Evolutionary conservation across 2,329 filamentous ascomycete species (phyloP), one percentile per base, ranked within the genome.

Genomic region (Fusarium succisae): DNA sequence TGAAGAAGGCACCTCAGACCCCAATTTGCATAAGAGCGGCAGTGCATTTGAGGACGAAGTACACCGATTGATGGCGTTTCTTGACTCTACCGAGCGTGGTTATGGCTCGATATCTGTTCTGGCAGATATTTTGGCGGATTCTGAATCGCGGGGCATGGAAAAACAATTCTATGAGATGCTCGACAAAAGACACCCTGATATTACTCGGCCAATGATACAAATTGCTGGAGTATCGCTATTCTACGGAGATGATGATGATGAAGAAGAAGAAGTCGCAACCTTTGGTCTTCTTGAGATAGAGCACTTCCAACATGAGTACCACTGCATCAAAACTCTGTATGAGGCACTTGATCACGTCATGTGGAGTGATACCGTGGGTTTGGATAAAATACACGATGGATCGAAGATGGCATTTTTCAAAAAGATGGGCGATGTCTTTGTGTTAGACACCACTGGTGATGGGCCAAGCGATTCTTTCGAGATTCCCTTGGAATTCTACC

Each of bases 41-140:
- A 54, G 79, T 18, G 79, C 84, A 24, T 83, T 89, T 66, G 80
- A 83, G 58, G 84, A 89, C 30, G 90, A 92, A 78, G 73, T 91
- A 5, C 90, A 91, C 73, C 88, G 90, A 20, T 79, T 92, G 10
- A 86, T 92, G 83, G 90, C 89, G 15, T 91, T 92, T 69, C 83
- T 92, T 7, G 90, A 92, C 64, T 82, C 80, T 15, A 90, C 90
- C 0, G 87, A 91, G 32, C 85, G 91, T 48, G 87, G 86, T 48
- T 91, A 91, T 72, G 90, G 88, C 20, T 88, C 87, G 1, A 86
- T 85, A 28, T 87, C 89, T 63, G 81, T 83, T 10, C 79, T 91
- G 11, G 79, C 82, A 9, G 80, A 84, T 18, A 72, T 64, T 11
- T 43, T 82, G 38, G 80, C 82, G 18, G 80, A 84, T 28, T 79